Conservation (phyloP, 805 yeast genomes). For the Candida nemodendra region DNA sequence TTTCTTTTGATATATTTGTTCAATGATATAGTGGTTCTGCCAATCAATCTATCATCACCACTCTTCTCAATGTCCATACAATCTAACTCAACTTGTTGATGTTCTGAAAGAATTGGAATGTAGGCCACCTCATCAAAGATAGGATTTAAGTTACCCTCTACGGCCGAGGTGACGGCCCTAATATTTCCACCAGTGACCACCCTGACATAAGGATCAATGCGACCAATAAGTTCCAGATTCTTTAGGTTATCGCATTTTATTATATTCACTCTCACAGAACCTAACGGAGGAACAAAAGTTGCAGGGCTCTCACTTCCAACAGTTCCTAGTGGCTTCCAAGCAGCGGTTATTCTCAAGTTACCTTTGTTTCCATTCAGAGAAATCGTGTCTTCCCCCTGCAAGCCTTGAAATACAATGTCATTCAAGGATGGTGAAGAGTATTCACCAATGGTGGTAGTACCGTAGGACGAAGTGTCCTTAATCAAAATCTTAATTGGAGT, state of each 20-base stretch:
- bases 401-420: constrained; percentile 50
- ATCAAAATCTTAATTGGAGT: constrained; percentile 56
- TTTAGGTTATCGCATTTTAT: constrained; percentile 51
- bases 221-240: constrained; percentile 65
- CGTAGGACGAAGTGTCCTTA: constrained; percentile 56
- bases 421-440: constrained; percentile 50
- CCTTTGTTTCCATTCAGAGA: constrained; percentile 51
- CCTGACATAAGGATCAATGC: constrained; percentile 72
- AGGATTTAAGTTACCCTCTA: constrained; percentile 55
- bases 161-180: constrained; percentile 52
- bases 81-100: constrained; percentile 57
- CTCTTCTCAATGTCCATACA: constrained; percentile 66
- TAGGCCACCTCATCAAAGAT: constrained; percentile 57
- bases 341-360: constrained; percentile 51
- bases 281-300: constrained; percentile 58
- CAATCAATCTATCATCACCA: constrained; percentile 62
- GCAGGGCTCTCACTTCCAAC: constrained; percentile 42
- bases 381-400: constrained; percentile 50
- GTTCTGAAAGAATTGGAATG: constrained; percentile 58
- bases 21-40: constrained; percentile 51
- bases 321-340: constrained; percentile 70
- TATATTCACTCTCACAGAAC: constrained; percentile 60
- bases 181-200: constrained; percentile 57
- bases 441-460: constrained; percentile 50
- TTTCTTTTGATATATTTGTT: constrained; percentile 48